Conservation (phyloP, 2,329 filamentous ascomycete genomes). For the Teratosphaeriaceae sp. region DNA sequence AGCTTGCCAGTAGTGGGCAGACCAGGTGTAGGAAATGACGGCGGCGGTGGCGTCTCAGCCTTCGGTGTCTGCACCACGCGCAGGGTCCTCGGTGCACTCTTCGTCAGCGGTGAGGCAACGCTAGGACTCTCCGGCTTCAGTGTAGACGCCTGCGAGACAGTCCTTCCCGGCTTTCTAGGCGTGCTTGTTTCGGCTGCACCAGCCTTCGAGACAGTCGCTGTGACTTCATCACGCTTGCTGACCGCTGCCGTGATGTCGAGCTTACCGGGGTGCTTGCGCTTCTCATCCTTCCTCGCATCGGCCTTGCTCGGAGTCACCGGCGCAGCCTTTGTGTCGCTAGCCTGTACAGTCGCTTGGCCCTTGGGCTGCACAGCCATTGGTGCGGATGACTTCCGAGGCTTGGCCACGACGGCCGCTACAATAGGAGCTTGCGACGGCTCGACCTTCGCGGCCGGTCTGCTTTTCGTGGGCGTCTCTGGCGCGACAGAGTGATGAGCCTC, state of each 20-base stretch:
- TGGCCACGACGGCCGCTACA: neutral
- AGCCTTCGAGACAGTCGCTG: conserved; percentile 7
- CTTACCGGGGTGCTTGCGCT: conserved; percentile 39
- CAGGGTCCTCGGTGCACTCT: conserved; percentile 56
- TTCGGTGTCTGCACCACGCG: conserved; percentile 64
- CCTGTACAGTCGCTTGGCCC: conserved; percentile 9
- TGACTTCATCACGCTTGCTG: conserved; percentile 15
- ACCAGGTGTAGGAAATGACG: conserved; percentile 30
- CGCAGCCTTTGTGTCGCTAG: conserved; percentile 10
- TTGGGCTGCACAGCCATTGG: conserved; percentile 10
- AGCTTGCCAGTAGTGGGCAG: conserved; percentile 32
- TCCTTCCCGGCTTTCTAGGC: conserved; percentile 25
- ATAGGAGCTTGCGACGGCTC: neutral
- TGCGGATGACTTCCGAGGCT: conserved; percentile 4
- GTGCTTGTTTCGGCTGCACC: conserved; percentile 22
- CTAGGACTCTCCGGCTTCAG: conserved; percentile 46
- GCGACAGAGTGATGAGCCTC: neutral
- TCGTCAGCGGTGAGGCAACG: conserved; percentile 38
- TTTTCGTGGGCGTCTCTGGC: neutral
- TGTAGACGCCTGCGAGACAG: conserved; percentile 46
- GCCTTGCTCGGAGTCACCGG: conserved; percentile 13
- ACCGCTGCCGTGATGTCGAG: conserved; percentile 40
- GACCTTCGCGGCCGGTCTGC: neutral
- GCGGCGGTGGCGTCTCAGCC: conserved; percentile 47
- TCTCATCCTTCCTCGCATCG: conserved; percentile 16